These are phyloP conservation scores for Ceratocystis huliohia DNA, from an alignment of 2,329 filamentous ascomycete genomes.

Conservation along the genomic window DNA sequence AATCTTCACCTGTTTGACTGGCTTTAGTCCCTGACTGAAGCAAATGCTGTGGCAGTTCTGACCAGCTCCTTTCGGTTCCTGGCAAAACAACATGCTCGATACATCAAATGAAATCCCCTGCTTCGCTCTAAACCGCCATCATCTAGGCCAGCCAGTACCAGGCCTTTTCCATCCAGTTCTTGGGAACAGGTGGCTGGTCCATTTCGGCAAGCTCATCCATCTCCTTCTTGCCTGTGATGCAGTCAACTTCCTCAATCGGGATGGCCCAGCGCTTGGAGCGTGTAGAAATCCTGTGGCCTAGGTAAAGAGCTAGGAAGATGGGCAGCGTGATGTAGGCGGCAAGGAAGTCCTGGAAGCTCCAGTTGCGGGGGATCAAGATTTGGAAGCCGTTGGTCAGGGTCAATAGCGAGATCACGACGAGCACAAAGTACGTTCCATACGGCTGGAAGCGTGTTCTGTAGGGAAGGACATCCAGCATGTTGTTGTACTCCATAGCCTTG, in stretches of 20 bases:
- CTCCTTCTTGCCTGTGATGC: conserved; percentile 46
- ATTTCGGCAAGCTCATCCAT: conserved; percentile 45
- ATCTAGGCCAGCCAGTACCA: conserved; percentile 45
- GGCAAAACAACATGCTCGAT: conserved; percentile 2
- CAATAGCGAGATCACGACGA: conserved; percentile 48
- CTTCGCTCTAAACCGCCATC: neutral
- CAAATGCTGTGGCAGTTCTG: conserved; percentile 3
- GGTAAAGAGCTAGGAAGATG: conserved; percentile 47
- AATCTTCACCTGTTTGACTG: conserved; percentile 28
- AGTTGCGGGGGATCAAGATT: conserved; percentile 55
- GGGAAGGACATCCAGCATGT: conserved; percentile 38
- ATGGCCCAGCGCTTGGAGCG: conserved; percentile 33
- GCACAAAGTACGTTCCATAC: conserved; percentile 49
- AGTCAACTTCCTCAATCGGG: conserved; percentile 40
- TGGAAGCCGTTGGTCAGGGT: conserved; percentile 63
- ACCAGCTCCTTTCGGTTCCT: neutral
- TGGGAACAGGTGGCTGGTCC: conserved; percentile 36
- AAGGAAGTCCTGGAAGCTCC: conserved; percentile 51
- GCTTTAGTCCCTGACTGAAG: conserved; percentile 20
- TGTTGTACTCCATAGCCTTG: conserved; percentile 41
- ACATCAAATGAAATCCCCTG: neutral
- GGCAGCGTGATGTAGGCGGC: conserved; percentile 51
- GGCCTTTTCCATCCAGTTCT: conserved; percentile 38
- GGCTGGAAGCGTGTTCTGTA: conserved; percentile 44
- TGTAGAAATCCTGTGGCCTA: conserved; percentile 45